These are phyloP conservation scores for Penicillium sp. DNA, from an alignment of 2,329 filamentous ascomycete species.

Conservation along the genomic window DNA sequence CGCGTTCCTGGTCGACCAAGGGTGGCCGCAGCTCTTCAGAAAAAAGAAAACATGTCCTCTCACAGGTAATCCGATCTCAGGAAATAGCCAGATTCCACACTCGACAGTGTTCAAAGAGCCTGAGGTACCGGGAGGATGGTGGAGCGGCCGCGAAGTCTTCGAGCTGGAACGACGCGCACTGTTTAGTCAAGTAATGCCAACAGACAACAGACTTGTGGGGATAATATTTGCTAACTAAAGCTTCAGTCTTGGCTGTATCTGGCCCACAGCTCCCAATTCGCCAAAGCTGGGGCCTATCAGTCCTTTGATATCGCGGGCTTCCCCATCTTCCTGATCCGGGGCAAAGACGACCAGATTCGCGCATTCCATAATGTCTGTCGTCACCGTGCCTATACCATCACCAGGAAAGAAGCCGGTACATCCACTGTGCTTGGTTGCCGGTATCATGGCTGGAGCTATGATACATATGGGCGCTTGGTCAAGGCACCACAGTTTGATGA, in stretches of 20 bases:
- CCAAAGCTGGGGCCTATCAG: slow-evolving; percentile 56
- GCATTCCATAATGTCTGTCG: slow-evolving; percentile 64
- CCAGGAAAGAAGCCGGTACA: slow-evolving; percentile 51
- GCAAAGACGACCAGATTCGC: slow-evolving; percentile 53
- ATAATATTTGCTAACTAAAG: neutral
- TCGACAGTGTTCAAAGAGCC: slow-evolving; percentile 39
- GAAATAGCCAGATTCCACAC: neutral
- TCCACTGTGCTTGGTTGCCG: slow-evolving; percentile 56
- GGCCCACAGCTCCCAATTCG: slow-evolving; percentile 46
- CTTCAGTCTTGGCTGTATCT: slow-evolving; percentile 38
- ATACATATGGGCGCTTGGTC: slow-evolving; percentile 55
- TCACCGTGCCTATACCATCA: slow-evolving; percentile 60
- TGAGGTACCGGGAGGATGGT: slow-evolving; percentile 41
- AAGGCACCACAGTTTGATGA: slow-evolving; percentile 61
- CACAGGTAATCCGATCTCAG: neutral
- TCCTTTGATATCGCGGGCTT: slow-evolving; percentile 57
- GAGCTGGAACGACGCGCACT: slow-evolving; percentile 51
- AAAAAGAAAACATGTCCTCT: slow-evolving; percentile 3
- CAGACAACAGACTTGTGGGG: neutral
- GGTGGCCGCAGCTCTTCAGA: slow-evolving; percentile 13
- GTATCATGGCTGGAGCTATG: slow-evolving; percentile 64
- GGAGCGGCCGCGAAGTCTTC: slow-evolving; percentile 44
- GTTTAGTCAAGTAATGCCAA: slow-evolving; percentile 46
- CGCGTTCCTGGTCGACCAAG: slow-evolving; percentile 9
- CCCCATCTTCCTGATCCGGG: slow-evolving; percentile 54